A percentile compares a stretch with the other conserved stretches of the same genome.
These are phyloP conservation scores for Colletotrichum karsti DNA, from an alignment of 2,329 filamentous ascomycete species.

Conservation along the genomic window DNA sequence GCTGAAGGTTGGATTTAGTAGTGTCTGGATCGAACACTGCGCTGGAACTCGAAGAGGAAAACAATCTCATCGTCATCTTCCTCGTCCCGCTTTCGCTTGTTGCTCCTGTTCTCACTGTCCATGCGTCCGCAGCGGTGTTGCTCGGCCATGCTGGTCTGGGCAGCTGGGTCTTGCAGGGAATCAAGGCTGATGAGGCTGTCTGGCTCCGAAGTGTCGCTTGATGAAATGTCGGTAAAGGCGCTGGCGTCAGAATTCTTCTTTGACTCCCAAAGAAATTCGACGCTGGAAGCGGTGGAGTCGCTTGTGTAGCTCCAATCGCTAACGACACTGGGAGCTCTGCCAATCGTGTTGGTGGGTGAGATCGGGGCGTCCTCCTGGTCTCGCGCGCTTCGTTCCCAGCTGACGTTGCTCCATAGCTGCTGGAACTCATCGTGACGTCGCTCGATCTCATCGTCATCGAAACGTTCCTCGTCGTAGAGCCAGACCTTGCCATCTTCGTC, in stretches of 20 bases:
- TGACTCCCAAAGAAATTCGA: constrained; percentile 6
- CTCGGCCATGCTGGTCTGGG: not conserved
- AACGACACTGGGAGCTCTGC: not conserved
- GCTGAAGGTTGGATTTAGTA: not conserved
- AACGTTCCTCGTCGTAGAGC: not conserved
- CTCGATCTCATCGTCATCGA: not conserved
- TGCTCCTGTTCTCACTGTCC: not conserved
- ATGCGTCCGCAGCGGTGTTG: not conserved
- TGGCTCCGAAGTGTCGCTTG: not conserved
- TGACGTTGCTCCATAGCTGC: not conserved
- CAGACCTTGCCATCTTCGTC: not conserved
- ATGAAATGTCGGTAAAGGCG: not conserved
- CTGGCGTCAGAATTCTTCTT: not conserved
- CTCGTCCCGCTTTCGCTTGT: constrained; percentile 11
- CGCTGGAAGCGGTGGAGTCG: not conserved
- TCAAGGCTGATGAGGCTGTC: not conserved
- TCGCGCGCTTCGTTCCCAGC: not conserved
- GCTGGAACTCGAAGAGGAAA: constrained; percentile 7
- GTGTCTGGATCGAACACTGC: not conserved
- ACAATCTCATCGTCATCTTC: not conserved
- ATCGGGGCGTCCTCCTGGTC: not conserved
- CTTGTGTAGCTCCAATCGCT: not conserved
- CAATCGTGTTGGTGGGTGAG: not conserved
- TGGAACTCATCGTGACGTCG: not conserved
- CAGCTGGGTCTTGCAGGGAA: not conserved